Conservation (phyloP, 2,329 filamentous ascomycete species). For the Dactylonectria macrodidyma region DNA sequence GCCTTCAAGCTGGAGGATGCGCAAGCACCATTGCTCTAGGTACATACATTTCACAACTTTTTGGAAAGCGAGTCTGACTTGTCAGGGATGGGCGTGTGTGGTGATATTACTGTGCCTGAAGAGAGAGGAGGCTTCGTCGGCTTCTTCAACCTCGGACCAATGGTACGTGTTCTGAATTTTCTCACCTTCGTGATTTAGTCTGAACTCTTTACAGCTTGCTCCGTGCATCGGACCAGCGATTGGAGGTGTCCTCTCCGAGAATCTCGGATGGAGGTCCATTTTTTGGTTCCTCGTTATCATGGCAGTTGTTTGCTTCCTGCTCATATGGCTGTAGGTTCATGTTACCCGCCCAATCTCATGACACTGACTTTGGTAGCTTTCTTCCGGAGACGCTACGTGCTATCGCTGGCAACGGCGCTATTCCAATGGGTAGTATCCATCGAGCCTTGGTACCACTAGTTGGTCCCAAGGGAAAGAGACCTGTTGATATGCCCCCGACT, state of each 20-base stretch:
- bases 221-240: slow-evolving; percentile 66
- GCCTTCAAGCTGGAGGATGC: slow-evolving; percentile 51
- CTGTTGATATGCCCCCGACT: not conserved
- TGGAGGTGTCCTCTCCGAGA: slow-evolving; percentile 62
- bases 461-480: slow-evolving; percentile 2
- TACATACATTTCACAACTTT: not conserved
- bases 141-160: slow-evolving; percentile 53
- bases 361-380: slow-evolving; percentile 6
- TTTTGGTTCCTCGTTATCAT: slow-evolving; percentile 70
- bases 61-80: not conserved
- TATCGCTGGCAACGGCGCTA: slow-evolving; percentile 19
- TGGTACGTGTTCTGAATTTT: slow-evolving; percentile 31
- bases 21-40: slow-evolving; percentile 53
- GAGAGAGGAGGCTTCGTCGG: slow-evolving; percentile 54
- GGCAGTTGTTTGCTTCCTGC: slow-evolving; percentile 53
- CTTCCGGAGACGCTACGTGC: slow-evolving; percentile 48
- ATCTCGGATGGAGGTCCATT: slow-evolving; percentile 65
- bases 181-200: not conserved
- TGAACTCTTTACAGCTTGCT: slow-evolving; percentile 48
- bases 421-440: slow-evolving; percentile 18
- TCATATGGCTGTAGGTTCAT: slow-evolving; percentile 50
- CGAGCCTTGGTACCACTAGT: slow-evolving; percentile 13
- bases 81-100: slow-evolving; percentile 50
- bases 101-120: slow-evolving; percentile 51
- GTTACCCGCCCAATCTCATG: not conserved